A percentile compares a stretch with the other conserved stretches of the same genome.
Evolutionary conservation across 2,329 filamentous ascomycete genomes (phyloP).

Genomic region (Colletotrichum sp.): DNA sequence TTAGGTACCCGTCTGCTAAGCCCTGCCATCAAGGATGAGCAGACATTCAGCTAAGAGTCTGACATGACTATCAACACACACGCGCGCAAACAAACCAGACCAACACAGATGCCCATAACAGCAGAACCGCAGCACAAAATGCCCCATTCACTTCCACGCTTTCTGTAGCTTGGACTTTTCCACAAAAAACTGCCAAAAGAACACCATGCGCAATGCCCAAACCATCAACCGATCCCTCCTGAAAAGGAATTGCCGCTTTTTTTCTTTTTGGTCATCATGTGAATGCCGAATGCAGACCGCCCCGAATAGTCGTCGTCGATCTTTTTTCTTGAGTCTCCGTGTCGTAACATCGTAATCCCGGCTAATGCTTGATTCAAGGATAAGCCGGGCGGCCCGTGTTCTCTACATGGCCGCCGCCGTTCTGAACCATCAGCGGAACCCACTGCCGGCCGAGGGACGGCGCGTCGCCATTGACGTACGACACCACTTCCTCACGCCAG

Average conservation of each 20-base stretch:
- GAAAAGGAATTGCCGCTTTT: conserved; percentile 3
- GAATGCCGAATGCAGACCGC: conserved; percentile 6
- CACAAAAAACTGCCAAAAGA: not conserved
- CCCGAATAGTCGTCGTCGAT: not conserved
- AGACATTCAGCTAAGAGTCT: not conserved
- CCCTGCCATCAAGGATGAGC: not conserved
- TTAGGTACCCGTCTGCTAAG: not conserved
- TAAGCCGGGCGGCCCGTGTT: conserved; percentile 8
- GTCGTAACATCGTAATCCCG: conserved; percentile 22
- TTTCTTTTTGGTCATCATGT: conserved; percentile 15
- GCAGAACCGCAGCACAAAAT: not conserved
- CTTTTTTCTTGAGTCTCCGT: conserved; percentile 6
- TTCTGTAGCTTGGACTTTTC: not conserved
- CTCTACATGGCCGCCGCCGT: not conserved
- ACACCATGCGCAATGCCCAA: conserved; percentile 17
- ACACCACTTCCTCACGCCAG: conserved; percentile 51
- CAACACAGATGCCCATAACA: not conserved
- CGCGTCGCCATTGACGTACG: conserved; percentile 43
- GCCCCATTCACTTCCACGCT: not conserved
- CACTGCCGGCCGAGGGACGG: conserved; percentile 49
- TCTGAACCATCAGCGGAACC: conserved; percentile 37
- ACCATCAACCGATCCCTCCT: not conserved
- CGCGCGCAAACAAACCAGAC: not conserved
- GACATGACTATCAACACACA: not conserved
- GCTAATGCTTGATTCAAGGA: conserved; percentile 9